Conservation (phyloP, 805 yeast genomes). For the Yarrowia sp. region DNA sequence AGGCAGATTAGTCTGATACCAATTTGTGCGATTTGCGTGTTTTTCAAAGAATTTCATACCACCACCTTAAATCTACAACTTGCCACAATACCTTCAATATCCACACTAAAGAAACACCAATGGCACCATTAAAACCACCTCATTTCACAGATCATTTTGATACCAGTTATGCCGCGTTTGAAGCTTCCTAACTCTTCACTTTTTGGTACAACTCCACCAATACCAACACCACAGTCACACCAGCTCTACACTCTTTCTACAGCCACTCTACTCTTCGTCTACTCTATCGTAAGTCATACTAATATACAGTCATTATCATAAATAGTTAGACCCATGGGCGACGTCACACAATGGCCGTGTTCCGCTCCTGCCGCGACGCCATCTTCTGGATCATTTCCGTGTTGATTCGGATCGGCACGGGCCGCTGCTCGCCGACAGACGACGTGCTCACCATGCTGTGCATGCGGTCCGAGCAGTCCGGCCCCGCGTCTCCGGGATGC, state of each 20-base stretch:
- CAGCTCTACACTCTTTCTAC: no score
- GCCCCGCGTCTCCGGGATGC: not conserved
- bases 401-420: slow-evolving; percentile 41
- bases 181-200: no score
- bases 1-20: no score
- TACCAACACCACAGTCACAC: no score
- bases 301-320: slow-evolving; percentile 37
- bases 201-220: no score
- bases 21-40: no score
- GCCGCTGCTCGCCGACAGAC: slow-evolving; percentile 39
- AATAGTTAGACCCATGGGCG: not conserved
- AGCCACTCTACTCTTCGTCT: not conserved
- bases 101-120: no score
- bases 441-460: slow-evolving; percentile 39
- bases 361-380: slow-evolving; percentile 41
- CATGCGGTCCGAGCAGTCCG: slow-evolving; percentile 8
- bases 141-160: no score
- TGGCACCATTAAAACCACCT: not conserved
- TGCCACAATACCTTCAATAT: no score
- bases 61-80: no score
- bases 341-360: slow-evolving; percentile 17
- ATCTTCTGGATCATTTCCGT: slow-evolving; percentile 40
- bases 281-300: slow-evolving; percentile 9
- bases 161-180: no score
- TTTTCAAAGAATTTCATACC: no score